phyloP scores from a whole-genome alignment of 768 basidiomycete genomes.

The Podaxis sp. region DNA sequence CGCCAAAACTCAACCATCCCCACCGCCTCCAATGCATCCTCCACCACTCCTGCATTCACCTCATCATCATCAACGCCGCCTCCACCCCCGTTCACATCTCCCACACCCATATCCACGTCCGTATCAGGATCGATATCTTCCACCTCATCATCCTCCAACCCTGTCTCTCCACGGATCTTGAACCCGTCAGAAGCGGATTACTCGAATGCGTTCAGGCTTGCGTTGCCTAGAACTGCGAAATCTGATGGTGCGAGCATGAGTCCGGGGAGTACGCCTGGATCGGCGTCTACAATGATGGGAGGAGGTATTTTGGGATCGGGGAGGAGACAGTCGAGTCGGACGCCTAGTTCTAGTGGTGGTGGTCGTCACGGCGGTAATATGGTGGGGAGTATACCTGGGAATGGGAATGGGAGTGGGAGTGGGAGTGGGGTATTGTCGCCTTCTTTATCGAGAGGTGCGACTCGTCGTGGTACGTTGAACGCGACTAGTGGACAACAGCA shows the following conservation, averaged over 20 bases:
- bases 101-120: background rate
- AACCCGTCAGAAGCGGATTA: conserved; percentile 9
- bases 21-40: background rate
- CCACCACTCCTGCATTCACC: background rate
- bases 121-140: background rate
- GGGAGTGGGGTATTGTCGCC: background rate
- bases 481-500: background rate
- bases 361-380: background rate
- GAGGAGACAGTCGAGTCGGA: background rate
- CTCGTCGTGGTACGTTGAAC: background rate
- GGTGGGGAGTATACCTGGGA: background rate
- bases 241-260: background rate
- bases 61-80: background rate
- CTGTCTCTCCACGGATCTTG: conserved; percentile 7
- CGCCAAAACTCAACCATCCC: background rate
- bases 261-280: background rate
- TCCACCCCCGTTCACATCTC: background rate
- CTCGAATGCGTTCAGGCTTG: conserved; percentile 7
- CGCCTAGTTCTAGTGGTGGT: background rate
- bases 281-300: background rate
- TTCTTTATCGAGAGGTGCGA: conserved; percentile 2
- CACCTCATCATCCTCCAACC: background rate
- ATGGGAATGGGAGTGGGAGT: background rate
- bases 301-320: background rate
- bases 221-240: background rate